Percentiles rank a stretch among this genome's conserved stretches.
Conservation (phyloP, 2,329 filamentous ascomycete species). For the Cercospora berteroae region DNA sequence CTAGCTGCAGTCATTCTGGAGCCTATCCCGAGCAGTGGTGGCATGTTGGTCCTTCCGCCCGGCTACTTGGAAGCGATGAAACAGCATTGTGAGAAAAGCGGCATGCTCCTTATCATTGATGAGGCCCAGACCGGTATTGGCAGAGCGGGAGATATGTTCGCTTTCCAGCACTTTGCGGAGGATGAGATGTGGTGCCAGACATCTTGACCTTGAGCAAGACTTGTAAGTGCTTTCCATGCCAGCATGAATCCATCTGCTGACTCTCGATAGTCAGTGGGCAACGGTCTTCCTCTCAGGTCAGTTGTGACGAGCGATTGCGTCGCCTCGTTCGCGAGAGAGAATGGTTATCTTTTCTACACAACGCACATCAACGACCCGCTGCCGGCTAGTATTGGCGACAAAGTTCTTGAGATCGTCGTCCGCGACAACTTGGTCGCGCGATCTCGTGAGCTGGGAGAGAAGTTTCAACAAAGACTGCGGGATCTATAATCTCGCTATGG, state of each 20-base stretch:
- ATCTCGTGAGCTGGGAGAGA: conserved; percentile 24
- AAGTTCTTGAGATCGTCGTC: conserved; percentile 35
- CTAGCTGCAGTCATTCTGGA: conserved; percentile 64
- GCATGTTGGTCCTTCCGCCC: conserved; percentile 58
- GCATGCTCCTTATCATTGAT: background rate
- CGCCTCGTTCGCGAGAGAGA: conserved; percentile 24
- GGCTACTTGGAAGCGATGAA: conserved; percentile 60
- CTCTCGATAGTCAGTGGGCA: conserved; percentile 24
- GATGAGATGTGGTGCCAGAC: conserved; percentile 49
- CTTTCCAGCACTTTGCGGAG: conserved; percentile 48
- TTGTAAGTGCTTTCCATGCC: conserved; percentile 7
- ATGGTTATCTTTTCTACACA: conserved; percentile 33
- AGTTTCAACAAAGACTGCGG: conserved; percentile 28
- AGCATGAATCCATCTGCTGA: background rate
- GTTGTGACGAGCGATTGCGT: conserved; percentile 32
- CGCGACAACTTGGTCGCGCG: conserved; percentile 29
- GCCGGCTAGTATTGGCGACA: conserved; percentile 33
- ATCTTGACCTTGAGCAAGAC: conserved; percentile 44
- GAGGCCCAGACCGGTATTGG: background rate
- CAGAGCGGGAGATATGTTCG: conserved; percentile 29
- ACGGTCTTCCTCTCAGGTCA: conserved; percentile 33
- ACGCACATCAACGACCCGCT: conserved; percentile 37
- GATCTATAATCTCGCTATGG: conserved; percentile 29
- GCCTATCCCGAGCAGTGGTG: conserved; percentile 58
- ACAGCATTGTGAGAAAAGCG: conserved; percentile 49